Base-by-base conservation (phyloP, 129 eudicot species). In the Logfia minima region DNA sequence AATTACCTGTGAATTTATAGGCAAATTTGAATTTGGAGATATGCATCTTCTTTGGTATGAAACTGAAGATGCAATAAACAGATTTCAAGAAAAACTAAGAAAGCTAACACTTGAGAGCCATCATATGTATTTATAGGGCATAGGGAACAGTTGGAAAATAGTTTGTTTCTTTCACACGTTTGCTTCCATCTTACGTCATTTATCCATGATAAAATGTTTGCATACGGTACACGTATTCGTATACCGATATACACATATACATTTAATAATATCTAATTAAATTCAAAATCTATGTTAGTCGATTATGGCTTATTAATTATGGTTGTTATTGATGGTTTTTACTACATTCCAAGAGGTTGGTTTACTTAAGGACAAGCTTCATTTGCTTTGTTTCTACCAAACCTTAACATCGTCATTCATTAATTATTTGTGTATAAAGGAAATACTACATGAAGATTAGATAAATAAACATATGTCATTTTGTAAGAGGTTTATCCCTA, bases 71-170 rank as follows among this genome's bases (percentile, higher is more conserved):
- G 79, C 63, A 72, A 62, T 32, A 72, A 48, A 62, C 31, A 64
- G 31, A 53, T 65, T 64, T 52, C 18, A 72, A 64, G 48, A 63
- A 79, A 79, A 63, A 51, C 10, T 64, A 71, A 79, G 62, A 71
- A 79, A 79, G 74, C 60, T 32, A 53, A 65, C 83, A 32, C 58
- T 52, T 35, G 51, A 34, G 29, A 80, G 45, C 61, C 82, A 43
- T 79, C 72, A 61, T 79, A 66, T 79, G 66, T 52, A 74, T 80
- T 58, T 60, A 80, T 74, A 80, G 75, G 70, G 32, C 84, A 74
- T 68, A 37, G 73, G 39, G 59, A 80, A 67, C 65, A 67, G 75
- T 59, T 75, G 45, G 76, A 75, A 81, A 68, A 9, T 21, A 19
- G 75, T 74, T 74, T 78, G 82, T 78, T 78, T 39, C 48, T 59